phyloP scores from a whole-genome alignment of 768 basidiomycete genomes.

The Trametes cingulata region DNA sequence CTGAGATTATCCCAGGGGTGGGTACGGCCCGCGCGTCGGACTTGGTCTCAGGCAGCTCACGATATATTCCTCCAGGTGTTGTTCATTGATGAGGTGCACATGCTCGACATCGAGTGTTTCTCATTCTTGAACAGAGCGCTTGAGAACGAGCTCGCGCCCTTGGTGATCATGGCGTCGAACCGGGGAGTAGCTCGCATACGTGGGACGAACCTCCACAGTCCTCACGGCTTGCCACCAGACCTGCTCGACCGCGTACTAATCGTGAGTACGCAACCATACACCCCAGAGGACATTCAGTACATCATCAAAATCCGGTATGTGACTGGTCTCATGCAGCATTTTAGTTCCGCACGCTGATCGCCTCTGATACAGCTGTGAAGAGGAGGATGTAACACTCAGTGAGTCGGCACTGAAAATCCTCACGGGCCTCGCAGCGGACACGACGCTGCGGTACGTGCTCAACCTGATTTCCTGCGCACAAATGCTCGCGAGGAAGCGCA shows the following conservation, averaged over 20 bases:
- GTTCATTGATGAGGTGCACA: constrained; percentile 99
- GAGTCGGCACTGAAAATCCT: constrained; percentile 75
- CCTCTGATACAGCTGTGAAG: constrained; percentile 65
- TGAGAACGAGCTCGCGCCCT: constrained; percentile 88
- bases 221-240: constrained; percentile 94
- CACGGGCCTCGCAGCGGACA: constrained; percentile 84
- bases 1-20: constrained; percentile 95
- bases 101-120: constrained; percentile 99
- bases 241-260: constrained; percentile 94
- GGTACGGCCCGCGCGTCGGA: constrained; percentile 30
- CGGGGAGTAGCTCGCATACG: constrained; percentile 93
- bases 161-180: constrained; percentile 99
- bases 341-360: neutral
- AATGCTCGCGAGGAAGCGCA: constrained; percentile 82
- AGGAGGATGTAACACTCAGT: constrained; percentile 89
- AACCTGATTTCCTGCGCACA: constrained; percentile 94
- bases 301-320: constrained; percentile 90
- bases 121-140: constrained; percentile 97
- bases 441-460: constrained; percentile 90
- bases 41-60: neutral
- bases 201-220: constrained; percentile 91
- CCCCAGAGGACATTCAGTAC: constrained; percentile 79
- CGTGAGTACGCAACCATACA: constrained; percentile 89
- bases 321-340: neutral
- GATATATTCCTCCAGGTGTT: constrained; percentile 60